A percentile compares a stretch with the other conserved stretches of the same genome.
Conservation (phyloP, 2,329 filamentous ascomycete species). For the Chrysoporthe austroafricana region DNA sequence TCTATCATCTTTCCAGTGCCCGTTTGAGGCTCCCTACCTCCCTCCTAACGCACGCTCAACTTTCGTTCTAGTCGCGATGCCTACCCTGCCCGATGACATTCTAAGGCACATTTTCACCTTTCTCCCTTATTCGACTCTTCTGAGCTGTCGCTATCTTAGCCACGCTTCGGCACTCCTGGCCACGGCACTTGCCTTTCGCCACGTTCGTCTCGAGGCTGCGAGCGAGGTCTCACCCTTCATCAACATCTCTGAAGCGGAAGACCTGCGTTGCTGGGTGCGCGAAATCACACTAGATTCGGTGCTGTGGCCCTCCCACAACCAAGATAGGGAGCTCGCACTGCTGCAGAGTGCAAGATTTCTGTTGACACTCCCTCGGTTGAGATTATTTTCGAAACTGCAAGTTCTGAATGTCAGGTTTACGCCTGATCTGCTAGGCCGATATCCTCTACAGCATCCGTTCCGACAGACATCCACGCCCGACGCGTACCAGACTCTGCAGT, state of each 20-base stretch:
- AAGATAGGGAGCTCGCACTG: not conserved
- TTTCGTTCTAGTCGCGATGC: slow-evolving; percentile 1
- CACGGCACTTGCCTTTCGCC: slow-evolving; percentile 11
- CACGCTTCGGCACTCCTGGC: not conserved
- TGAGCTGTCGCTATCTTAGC: slow-evolving; percentile 12
- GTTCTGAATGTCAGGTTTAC: slow-evolving; percentile 20
- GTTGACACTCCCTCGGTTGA: slow-evolving; percentile 9
- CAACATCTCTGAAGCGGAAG: slow-evolving; percentile 1
- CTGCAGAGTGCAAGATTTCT: not conserved
- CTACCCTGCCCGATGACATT: slow-evolving; percentile 15
- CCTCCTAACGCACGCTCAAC: not conserved
- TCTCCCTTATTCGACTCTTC: slow-evolving; percentile 12
- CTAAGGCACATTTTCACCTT: slow-evolving; percentile 12
- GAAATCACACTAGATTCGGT: slow-evolving; percentile 13
- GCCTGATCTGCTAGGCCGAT: not conserved
- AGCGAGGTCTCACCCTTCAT: not conserved
- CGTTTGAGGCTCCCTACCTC: no score
- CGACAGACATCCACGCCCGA: not conserved
- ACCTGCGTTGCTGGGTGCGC: slow-evolving; percentile 12
- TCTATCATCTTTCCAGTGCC: no score
- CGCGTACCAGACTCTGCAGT: not conserved
- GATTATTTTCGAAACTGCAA: slow-evolving; percentile 7
- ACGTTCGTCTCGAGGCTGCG: slow-evolving; percentile 9
- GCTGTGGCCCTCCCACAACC: no score
- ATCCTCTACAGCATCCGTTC: not conserved